Evolutionary conservation across 441 rosid genomes (phyloP).

Genomic region (Daphne laureola): DNA sequence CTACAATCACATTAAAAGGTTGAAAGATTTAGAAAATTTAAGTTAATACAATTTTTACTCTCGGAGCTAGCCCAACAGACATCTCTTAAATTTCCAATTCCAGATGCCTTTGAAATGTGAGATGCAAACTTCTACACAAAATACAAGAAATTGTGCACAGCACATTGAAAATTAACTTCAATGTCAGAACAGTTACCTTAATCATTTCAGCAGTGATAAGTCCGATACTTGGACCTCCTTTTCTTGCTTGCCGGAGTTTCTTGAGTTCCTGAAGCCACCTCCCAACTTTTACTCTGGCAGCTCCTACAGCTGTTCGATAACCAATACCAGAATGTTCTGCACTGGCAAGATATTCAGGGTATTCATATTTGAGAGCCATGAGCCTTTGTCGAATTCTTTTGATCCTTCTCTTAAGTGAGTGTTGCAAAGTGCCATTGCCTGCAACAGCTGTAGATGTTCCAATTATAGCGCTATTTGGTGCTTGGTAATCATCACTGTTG

Average conservation of each 20-base stretch:
- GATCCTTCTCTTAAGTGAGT: constrained; percentile 53
- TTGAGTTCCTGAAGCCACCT: constrained; percentile 91
- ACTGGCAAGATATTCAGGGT: constrained; percentile 40
- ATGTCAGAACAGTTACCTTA: constrained; percentile 37
- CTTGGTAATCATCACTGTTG: constrained; percentile 39
- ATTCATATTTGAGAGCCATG: constrained; percentile 72
- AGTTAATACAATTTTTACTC: background rate
- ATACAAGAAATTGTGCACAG: too few relatives aligned
- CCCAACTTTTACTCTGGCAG: constrained; percentile 71
- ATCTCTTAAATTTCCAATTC: too few relatives aligned
- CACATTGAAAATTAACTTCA: too few relatives aligned
- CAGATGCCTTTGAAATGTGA: too few relatives aligned
- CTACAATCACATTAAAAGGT: too few relatives aligned
- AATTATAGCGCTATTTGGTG: constrained; percentile 25
- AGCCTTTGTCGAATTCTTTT: constrained; percentile 71
- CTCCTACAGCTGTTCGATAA: constrained; percentile 60
- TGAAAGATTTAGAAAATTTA: too few relatives aligned
- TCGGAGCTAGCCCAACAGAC: too few relatives aligned
- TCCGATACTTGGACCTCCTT: constrained; percentile 74
- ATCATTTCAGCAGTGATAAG: constrained; percentile 65
- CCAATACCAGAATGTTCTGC: constrained; percentile 56
- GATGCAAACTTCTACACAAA: background rate
- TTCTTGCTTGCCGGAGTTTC: constrained; percentile 75
- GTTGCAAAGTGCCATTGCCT: constrained; percentile 42
- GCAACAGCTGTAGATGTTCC: constrained; percentile 28